phyloP scores from a whole-genome alignment of 495 filamentous ascomycete species.

The Filosporella fistucella region DNA sequence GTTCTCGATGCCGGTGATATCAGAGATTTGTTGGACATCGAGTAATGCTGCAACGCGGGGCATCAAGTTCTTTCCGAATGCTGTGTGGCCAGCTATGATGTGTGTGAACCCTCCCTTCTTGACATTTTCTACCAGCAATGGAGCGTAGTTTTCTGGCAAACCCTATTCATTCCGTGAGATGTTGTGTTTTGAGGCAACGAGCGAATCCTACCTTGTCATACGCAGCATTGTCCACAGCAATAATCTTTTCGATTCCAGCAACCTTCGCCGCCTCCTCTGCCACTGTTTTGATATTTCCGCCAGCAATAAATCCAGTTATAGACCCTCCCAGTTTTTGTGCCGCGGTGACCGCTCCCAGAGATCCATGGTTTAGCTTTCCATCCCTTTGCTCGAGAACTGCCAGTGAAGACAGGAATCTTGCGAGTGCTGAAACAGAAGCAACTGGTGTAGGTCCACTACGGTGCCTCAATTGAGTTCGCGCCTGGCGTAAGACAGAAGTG shows the following conservation, averaged over 20 bases:
- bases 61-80: conserved; percentile 93
- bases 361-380: conserved; percentile 77
- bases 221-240: conserved; percentile 79
- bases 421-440: conserved; percentile 38
- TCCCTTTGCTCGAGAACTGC: conserved; percentile 91
- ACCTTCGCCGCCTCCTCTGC: conserved; percentile 88
- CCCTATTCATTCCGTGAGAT: conserved; percentile 45
- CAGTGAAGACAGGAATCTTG: conserved; percentile 78
- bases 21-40: conserved; percentile 88
- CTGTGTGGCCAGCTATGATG: conserved; percentile 83
- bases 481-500: conserved; percentile 42
- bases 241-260: conserved; percentile 83
- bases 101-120: conserved; percentile 91
- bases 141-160: conserved; percentile 92
- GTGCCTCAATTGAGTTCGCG: conserved; percentile 29
- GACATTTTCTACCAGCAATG: conserved; percentile 89
- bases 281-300: conserved; percentile 71
- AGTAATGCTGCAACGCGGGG: conserved; percentile 94
- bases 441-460: conserved; percentile 11
- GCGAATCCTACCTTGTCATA: conserved; percentile 83
- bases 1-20: conserved; percentile 80
- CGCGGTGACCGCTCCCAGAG: conserved; percentile 81
- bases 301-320: conserved; percentile 83
- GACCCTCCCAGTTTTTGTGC: conserved; percentile 82
- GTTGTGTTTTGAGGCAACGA: background rate